Evolutionary conservation across 768 basidiomycete genomes (phyloP).

Genomic region (Cyclocybe cylindracea): DNA sequence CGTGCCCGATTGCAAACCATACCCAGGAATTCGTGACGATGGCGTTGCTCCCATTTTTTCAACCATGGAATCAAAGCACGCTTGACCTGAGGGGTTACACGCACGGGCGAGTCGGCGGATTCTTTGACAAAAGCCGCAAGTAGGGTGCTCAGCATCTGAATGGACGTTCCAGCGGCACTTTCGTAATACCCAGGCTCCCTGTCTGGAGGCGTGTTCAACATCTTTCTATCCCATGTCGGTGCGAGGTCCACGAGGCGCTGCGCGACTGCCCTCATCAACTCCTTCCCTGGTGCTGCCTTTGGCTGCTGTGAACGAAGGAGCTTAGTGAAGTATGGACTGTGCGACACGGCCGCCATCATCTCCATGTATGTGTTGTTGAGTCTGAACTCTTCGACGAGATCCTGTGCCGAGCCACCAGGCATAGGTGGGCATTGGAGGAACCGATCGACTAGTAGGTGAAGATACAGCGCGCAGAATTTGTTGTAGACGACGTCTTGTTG

Average conservation of each 20-base stretch:
- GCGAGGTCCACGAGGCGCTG: slow-evolving; percentile 21
- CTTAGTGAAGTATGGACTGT: slow-evolving; percentile 27
- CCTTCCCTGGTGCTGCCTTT: slow-evolving; percentile 19
- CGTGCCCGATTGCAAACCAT: slow-evolving; percentile 14
- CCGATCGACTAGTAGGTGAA: slow-evolving; percentile 21
- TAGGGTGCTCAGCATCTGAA: slow-evolving; percentile 20
- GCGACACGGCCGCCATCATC: slow-evolving; percentile 21
- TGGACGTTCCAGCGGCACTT: slow-evolving; percentile 17
- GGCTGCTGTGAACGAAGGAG: slow-evolving; percentile 20
- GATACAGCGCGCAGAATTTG: slow-evolving; percentile 25
- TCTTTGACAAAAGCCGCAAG: slow-evolving; percentile 20
- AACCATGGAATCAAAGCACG: slow-evolving; percentile 14
- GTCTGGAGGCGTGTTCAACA: slow-evolving; percentile 12
- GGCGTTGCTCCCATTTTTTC: slow-evolving; percentile 16
- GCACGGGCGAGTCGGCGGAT: slow-evolving; percentile 11
- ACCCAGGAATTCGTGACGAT: slow-evolving; percentile 14
- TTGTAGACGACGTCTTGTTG: slow-evolving; percentile 25
- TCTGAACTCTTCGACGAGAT: slow-evolving; percentile 14
- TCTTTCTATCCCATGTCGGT: slow-evolving; percentile 21
- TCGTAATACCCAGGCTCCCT: slow-evolving; percentile 20
- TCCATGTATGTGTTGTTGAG: slow-evolving; percentile 26
- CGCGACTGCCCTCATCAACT: slow-evolving; percentile 18
- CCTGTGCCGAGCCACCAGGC: slow-evolving; percentile 5
- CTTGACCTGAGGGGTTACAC: slow-evolving; percentile 9
- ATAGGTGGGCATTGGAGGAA: slow-evolving; percentile 19